Evolutionary conservation across 352 stramenopile genomes (phyloP).

Genomic region (Phytophthora cryptogea): DNA sequence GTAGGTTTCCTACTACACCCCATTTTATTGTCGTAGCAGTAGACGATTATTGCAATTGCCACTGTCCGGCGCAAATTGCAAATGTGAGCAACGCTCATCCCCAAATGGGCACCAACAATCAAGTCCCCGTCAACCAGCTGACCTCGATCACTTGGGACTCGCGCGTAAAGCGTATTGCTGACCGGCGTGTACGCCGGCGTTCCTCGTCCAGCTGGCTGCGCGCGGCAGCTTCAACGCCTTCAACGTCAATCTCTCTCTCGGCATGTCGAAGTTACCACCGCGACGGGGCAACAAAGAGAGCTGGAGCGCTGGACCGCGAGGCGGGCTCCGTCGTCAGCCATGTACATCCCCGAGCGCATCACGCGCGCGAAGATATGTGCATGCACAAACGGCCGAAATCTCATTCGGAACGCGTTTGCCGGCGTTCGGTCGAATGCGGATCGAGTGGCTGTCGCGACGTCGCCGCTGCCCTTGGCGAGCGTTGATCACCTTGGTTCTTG

Average conservation of each 20-base stretch:
- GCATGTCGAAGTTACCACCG: slow-evolving; percentile 11
- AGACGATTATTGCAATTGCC: slow-evolving; percentile 18
- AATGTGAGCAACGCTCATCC: slow-evolving; percentile 24
- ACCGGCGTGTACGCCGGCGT: no score
- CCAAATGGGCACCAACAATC: slow-evolving; percentile 20
- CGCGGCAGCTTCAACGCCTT: slow-evolving; percentile 7
- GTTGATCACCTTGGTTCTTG: slow-evolving; percentile 6
- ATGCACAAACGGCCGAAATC: slow-evolving; percentile 5
- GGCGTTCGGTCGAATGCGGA: background rate
- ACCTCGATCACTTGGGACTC: background rate
- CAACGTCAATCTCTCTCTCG: slow-evolving; percentile 11
- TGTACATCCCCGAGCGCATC: slow-evolving; percentile 16
- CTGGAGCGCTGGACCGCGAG: slow-evolving; percentile 10
- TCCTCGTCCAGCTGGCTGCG: slow-evolving; percentile 9
- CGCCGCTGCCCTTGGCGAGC: background rate
- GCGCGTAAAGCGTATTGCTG: background rate
- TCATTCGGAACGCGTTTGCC: background rate
- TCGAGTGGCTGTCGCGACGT: background rate
- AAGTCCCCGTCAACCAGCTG: slow-evolving; percentile 13
- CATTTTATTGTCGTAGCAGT: background rate
- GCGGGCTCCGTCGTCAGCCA: background rate
- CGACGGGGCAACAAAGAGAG: slow-evolving; percentile 16
- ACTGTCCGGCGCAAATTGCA: background rate
- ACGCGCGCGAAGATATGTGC: slow-evolving; percentile 13
- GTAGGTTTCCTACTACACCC: background rate